Evolutionary conservation across 2,329 filamentous ascomycete species (phyloP).

Genomic region (Pezicula carpinea): DNA sequence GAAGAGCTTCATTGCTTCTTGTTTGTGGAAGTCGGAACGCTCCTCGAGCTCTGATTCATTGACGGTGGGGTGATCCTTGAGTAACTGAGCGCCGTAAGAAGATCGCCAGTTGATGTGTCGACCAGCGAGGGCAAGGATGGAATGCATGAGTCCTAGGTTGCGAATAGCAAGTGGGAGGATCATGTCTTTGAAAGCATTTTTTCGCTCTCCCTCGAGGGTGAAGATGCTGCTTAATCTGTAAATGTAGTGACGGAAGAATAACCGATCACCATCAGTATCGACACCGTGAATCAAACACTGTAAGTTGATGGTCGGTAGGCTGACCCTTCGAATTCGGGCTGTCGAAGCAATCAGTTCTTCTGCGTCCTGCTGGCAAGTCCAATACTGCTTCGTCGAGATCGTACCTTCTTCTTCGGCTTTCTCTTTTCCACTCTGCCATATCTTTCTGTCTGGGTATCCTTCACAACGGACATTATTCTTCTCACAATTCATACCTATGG

Average conservation of each 20-base stretch:
- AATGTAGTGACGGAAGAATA: conserved; percentile 81
- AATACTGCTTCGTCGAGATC: conserved; percentile 11
- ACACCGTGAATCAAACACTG: conserved; percentile 73
- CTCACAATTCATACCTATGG: conserved; percentile 75
- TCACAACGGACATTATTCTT: conserved; percentile 92
- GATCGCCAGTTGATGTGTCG: conserved; percentile 65
- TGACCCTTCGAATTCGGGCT: conserved; percentile 47
- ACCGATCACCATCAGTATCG: conserved; percentile 72
- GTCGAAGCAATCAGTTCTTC: conserved; percentile 24
- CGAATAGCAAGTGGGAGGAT: conserved; percentile 76
- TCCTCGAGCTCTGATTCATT: conserved; percentile 41
- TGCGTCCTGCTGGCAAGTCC: conserved; percentile 14
- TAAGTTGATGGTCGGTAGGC: conserved; percentile 49
- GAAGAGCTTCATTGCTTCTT: conserved; percentile 48
- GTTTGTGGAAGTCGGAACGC: conserved; percentile 51
- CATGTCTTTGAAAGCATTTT: conserved; percentile 82
- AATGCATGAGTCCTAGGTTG: conserved; percentile 84
- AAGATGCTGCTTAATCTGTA: conserved; percentile 74
- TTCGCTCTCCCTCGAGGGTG: conserved; percentile 70
- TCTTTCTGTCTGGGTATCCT: conserved; percentile 79
- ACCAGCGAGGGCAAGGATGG: conserved; percentile 76
- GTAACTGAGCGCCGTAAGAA: conserved; percentile 48
- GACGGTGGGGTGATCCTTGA: conserved; percentile 45
- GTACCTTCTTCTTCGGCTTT: conserved; percentile 61
- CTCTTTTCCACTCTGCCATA: conserved; percentile 84